Base-by-base conservation (phyloP, 352 stramenopile species). In the Phytophthora pisi region DNA sequence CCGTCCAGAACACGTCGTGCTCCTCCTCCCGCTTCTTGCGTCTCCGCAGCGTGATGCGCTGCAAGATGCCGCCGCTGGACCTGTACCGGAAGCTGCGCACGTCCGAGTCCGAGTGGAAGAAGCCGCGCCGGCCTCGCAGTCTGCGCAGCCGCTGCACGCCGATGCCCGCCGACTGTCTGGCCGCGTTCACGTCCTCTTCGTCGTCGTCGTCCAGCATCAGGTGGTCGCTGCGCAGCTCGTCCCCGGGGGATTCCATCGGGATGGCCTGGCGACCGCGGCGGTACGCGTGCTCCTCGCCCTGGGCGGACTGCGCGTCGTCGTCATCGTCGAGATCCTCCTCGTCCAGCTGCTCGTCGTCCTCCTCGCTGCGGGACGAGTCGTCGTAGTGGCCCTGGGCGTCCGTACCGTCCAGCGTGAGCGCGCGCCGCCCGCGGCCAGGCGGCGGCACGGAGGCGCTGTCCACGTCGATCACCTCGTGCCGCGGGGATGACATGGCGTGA, bases 1-100 rank as follows among this genome's bases (percentile, higher is more conserved):
- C 73, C 28, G 78, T 92, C 88, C 88, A 95, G 58, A 95, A 95
- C 67, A 75, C 58, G 50, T 89, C 78, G 50, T 81, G 64, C 56
- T 85, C 71, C 15, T 80, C 66, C 54, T 80, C 66, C 54, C 75
- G 61, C 38, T 84, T 82, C 45, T 84, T 85, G 30, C 86, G 83
- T 45, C 75, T 77, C 0, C 84, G 75, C 8, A 95, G 81, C 24
- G 79, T 85, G 31, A 95, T 85, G 42, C 82, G 72, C 34, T 82
- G 70, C 26, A 87, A 51, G 45, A 88, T 79, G 0, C 69, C 76
- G 2, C 72, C 68, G n/a, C 76, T 74, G 3, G 75, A 75, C 13
- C 75, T 64, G 30, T 77, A 70, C 3, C 76, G 57, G 56, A 72
- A 70, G 65, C 66, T 79, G 51, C 54, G 57, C 13, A 31, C 46